Conservation (phyloP, 2,329 filamentous ascomycete genomes). For the Apiospora phragmitis region DNA sequence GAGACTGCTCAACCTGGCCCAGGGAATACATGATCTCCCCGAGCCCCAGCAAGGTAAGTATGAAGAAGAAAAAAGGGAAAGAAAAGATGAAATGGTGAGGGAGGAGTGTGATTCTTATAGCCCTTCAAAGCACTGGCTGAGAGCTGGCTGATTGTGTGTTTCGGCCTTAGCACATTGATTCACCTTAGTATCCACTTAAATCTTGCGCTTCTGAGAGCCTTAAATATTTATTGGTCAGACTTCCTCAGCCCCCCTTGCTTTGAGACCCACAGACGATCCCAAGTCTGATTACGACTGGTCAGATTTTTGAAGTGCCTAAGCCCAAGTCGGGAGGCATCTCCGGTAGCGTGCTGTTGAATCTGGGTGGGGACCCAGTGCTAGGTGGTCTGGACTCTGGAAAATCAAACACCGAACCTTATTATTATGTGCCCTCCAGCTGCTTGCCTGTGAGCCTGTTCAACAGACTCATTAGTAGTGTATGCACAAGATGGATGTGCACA, state of each 20-base stretch:
- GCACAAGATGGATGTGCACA: background rate
- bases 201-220: too few species aligned
- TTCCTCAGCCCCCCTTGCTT: background rate
- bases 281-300: background rate
- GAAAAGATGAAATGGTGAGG: background rate
- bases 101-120: background rate
- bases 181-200: background rate
- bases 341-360: background rate
- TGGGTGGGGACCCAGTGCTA: background rate
- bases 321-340: background rate
- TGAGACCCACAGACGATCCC: background rate
- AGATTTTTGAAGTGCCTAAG: background rate
- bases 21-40: slow-evolving; percentile 41
- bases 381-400: background rate
- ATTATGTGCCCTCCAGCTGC: too few species aligned
- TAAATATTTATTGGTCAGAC: background rate
- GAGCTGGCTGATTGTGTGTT: background rate
- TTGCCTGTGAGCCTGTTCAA: too few species aligned
- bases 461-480: too few species aligned
- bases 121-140: background rate
- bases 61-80: slow-evolving; percentile 39
- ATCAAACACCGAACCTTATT: background rate
- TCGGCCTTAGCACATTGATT: background rate
- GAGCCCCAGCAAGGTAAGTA: slow-evolving; percentile 47
- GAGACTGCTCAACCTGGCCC: slow-evolving; percentile 42